A percentile compares a stretch with the other conserved stretches of the same genome.
Evolutionary conservation across 768 basidiomycete species (phyloP).

Genomic region (Clitopilus passeckerianus): DNA sequence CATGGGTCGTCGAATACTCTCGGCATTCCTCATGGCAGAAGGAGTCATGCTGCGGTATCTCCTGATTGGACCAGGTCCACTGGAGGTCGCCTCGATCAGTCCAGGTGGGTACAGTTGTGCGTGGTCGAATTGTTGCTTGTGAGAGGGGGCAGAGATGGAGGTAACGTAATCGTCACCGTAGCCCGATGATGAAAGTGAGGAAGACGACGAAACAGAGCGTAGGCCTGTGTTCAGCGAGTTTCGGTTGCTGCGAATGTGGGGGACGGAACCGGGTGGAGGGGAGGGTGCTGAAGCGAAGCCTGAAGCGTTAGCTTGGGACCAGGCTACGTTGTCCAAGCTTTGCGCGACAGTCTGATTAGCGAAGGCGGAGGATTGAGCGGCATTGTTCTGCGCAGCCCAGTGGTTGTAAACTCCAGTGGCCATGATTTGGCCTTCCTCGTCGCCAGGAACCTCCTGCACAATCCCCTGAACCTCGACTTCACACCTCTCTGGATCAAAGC

Average conservation of each 20-base stretch:
- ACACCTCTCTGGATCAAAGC: conserved; percentile 49
- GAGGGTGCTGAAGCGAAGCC: conserved; percentile 31
- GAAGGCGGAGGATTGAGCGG: not conserved
- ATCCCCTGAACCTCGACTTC: conserved; percentile 57
- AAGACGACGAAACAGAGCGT: conserved; percentile 20
- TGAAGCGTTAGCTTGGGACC: conserved; percentile 36
- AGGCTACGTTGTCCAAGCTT: not conserved
- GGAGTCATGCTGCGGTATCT: conserved; percentile 79
- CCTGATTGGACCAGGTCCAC: conserved; percentile 54
- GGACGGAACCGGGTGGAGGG: conserved; percentile 24
- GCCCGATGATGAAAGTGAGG: conserved; percentile 23
- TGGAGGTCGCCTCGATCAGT: conserved; percentile 22
- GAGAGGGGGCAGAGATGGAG: conserved; percentile 64
- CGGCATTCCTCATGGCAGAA: conserved; percentile 47
- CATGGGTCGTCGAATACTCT: conserved; percentile 43
- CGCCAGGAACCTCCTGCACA: conserved; percentile 46
- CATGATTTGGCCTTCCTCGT: conserved; percentile 50
- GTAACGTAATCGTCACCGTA: conserved; percentile 36
- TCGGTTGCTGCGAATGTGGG: conserved; percentile 20
- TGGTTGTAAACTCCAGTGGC: conserved; percentile 12
- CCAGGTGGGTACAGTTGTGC: conserved; percentile 41
- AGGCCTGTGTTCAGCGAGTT: conserved; percentile 20
- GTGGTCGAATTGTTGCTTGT: conserved; percentile 65
- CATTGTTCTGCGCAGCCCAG: not conserved
- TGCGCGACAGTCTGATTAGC: not conserved